Conservation (phyloP, 2,329 filamentous ascomycete genomes). For the Drechslerella coelobrocha region DNA sequence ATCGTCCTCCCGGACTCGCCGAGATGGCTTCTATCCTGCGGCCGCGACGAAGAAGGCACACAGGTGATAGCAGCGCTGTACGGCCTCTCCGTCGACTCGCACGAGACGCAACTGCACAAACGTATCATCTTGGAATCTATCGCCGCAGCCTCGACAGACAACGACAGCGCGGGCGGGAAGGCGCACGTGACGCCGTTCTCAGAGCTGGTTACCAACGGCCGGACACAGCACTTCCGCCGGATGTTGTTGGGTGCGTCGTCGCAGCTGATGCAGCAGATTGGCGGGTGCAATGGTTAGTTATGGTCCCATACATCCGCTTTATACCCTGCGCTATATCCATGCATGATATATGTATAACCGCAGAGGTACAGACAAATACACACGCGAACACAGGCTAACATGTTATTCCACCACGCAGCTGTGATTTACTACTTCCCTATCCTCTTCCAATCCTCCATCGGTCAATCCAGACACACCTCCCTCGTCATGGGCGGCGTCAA, state of each 20-base stretch:
- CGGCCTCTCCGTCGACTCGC: conserved; percentile 62
- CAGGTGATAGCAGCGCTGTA: conserved; percentile 64
- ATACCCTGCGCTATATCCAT: no score
- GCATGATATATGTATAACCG: no score
- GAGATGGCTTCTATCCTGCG: conserved; percentile 62
- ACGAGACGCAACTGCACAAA: conserved; percentile 67
- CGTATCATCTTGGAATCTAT: conserved; percentile 75
- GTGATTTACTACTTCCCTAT: conserved; percentile 57
- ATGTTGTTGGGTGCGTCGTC: conserved; percentile 68
- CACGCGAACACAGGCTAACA: conserved; percentile 29
- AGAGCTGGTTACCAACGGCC: conserved; percentile 68
- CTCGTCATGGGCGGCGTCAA: conserved; percentile 63
- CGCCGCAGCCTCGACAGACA: conserved; percentile 60
- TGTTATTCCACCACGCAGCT: conserved; percentile 4
- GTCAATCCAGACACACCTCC: conserved; percentile 59
- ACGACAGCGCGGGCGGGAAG: conserved; percentile 57
- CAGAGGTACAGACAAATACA: no score
- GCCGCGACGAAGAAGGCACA: conserved; percentile 61
- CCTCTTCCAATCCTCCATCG: conserved; percentile 57
- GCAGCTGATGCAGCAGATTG: conserved; percentile 70
- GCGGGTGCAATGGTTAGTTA: conserved; percentile 63
- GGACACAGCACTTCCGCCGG: conserved; percentile 71
- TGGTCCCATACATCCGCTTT: no score
- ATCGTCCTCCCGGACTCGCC: conserved; percentile 62
- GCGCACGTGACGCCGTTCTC: conserved; percentile 58